Evolutionary conservation across 371 early-diverging fungal genomes (phyloP).

Genomic region (Mortierella polycephala): DNA sequence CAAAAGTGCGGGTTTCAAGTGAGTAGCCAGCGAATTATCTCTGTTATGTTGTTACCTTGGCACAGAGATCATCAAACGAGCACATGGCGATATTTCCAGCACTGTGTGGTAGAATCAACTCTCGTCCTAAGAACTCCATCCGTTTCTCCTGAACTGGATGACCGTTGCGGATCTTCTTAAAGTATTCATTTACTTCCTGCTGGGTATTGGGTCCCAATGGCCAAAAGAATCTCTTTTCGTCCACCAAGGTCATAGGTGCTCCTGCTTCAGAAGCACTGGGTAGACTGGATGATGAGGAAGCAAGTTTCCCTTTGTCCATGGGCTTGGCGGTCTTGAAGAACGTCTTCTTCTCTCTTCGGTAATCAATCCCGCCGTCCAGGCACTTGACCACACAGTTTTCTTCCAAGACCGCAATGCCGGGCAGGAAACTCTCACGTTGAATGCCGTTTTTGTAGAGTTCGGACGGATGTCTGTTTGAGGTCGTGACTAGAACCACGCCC

Average conservation of each 20-base stretch:
- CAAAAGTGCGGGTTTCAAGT: not conserved
- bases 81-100: conserved; percentile 79
- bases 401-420: conserved; percentile 90
- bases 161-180: conserved; percentile 38
- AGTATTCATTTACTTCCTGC: conserved; percentile 41
- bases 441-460: conserved; percentile 96
- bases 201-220: conserved; percentile 65
- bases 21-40: not conserved
- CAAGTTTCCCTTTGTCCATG: conserved; percentile 17
- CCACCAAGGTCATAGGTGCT: conserved; percentile 7
- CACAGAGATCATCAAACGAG: conserved; percentile 86
- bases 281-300: not conserved
- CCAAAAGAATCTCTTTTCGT: conserved; percentile 53
- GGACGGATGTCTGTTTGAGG: conserved; percentile 92
- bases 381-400: conserved; percentile 81
- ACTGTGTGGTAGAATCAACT: conserved; percentile 70
- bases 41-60: conserved; percentile 57
- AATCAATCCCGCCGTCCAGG: conserved; percentile 91
- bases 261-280: conserved; percentile 3
- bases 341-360: conserved; percentile 67
- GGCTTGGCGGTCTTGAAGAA: conserved; percentile 50
- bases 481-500: conserved; percentile 93
- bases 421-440: conserved; percentile 89
- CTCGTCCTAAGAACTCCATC: conserved; percentile 80
- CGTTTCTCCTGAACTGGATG: conserved; percentile 43